Conservation (phyloP, 1,284 basidiomycete genomes). For the Lentinula novae-zelandiae region DNA sequence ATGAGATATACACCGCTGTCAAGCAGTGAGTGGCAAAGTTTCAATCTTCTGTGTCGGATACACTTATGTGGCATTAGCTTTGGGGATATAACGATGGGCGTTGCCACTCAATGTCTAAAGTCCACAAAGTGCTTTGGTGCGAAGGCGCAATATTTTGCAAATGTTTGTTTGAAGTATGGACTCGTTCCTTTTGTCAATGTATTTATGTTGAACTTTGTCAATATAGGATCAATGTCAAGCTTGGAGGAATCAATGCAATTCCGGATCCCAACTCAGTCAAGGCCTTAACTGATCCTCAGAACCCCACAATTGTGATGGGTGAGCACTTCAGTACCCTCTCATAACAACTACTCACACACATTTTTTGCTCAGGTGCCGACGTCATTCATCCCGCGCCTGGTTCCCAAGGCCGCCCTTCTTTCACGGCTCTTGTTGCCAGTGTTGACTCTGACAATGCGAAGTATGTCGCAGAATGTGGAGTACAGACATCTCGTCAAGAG, state of each 20-base stretch:
- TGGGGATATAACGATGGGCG: conserved; percentile 65
- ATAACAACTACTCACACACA: neutral
- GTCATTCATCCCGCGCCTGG: conserved; percentile 67
- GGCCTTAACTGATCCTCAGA: conserved; percentile 59
- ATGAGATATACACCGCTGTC: conserved; percentile 69
- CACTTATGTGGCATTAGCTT: conserved; percentile 40
- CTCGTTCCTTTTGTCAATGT: conserved; percentile 1
- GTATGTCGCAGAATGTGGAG: conserved; percentile 52
- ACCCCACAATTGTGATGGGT: conserved; percentile 79
- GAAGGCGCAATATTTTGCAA: conserved; percentile 72
- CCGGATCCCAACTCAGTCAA: conserved; percentile 60
- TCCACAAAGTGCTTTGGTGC: conserved; percentile 56
- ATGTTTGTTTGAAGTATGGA: conserved; percentile 60
- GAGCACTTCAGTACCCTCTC: conserved; percentile 1
- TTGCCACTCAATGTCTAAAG: conserved; percentile 74
- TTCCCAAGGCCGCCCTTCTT: conserved; percentile 68
- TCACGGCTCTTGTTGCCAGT: conserved; percentile 71
- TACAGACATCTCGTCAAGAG: conserved; percentile 67
- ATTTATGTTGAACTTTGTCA: neutral
- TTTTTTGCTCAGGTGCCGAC: conserved; percentile 48
- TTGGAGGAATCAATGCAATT: conserved; percentile 75
- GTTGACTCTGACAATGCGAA: conserved; percentile 64
- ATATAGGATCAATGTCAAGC: conserved; percentile 72
- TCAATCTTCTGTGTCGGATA: neutral
- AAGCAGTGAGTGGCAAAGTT: conserved; percentile 56